Evolutionary conservation across 2,329 filamentous ascomycete genomes (phyloP), one percentile per base, ranked within the genome.

Genomic region (Fusarium beomiforme): DNA sequence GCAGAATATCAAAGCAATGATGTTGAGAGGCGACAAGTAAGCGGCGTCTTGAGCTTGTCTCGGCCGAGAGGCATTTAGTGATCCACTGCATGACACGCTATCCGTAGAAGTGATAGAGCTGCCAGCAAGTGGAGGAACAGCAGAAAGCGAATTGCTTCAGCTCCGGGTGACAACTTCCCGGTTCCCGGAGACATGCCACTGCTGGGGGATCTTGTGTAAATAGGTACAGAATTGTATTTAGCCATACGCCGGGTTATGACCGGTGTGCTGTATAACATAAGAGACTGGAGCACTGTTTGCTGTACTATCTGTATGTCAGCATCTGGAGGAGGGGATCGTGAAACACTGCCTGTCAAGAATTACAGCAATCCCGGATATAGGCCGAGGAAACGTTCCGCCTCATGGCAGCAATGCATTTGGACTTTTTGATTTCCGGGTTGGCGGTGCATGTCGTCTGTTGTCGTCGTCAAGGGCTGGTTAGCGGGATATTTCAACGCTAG

Each of bases 401-500:
- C 47, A 37, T 42, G 11, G 24, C 34, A 41, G 41, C 37, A 64
- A 55, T 42, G 41, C 37, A 64, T 64, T 42, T 64, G 31, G 37
- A 26, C 51, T 55, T 65, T 29, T 24, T 65, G 42, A 14, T 54
- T 43, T 16, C 26, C 42, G 8, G 37, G 37, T 47, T 56, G 49
- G 44, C 50, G 66, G 61, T 63, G 39, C 57, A 67, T 59, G 46
- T 36, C 37, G 37, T 24, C 41, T 55, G 36, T 31, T 51, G 42
- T 36, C 37, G 41, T 42, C 42, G 41, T 42, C 51, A 44, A 61
- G 56, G 47, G 33, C 59, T 73, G 47, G 33, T 56, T 73, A 72
- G 67, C 39, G 58, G 62, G 42, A 60, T 44, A 59, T 37, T 64
- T 58, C 29, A 41, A 51, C 66, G 67, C 70, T 72, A 72, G 70